Conservation (phyloP, 257 asterid genomes). For the Agastache rugosa region DNA sequence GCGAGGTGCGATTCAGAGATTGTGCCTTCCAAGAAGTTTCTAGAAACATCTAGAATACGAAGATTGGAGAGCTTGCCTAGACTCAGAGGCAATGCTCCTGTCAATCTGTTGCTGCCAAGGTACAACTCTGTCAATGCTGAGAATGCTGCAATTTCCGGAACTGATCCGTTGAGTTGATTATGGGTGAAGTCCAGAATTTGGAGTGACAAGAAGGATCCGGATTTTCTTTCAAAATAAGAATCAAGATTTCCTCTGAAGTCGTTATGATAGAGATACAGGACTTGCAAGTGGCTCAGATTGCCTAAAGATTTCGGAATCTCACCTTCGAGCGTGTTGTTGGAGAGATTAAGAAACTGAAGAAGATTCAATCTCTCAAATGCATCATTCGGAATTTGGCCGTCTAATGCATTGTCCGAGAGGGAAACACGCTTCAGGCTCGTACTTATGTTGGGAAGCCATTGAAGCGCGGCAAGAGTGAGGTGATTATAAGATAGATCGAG, state of each 20-base stretch:
- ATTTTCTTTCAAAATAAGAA: background rate
- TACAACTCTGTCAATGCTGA: constrained; percentile 12
- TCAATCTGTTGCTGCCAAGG: background rate
- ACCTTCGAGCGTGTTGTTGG: constrained; percentile 22
- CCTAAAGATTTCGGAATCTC: constrained; percentile 37
- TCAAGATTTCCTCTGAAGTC: constrained; percentile 16
- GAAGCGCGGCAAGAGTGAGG: constrained; percentile 20
- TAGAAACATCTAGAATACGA: background rate
- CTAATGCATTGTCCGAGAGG: constrained; percentile 30
- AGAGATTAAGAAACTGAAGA: constrained; percentile 30
- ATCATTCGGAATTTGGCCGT: constrained; percentile 40
- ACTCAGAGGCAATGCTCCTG: constrained; percentile 14
- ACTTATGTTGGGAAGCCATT: constrained; percentile 31
- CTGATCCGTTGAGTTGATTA: constrained; percentile 35
- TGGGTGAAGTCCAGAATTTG: constrained; percentile 16
- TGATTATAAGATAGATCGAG: constrained; percentile 11
- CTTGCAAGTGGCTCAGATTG: constrained; percentile 25
- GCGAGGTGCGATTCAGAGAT: constrained; percentile 35
- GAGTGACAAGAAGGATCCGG: background rate
- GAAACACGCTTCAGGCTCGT: constrained; percentile 17
- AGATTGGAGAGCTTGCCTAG: constrained; percentile 31
- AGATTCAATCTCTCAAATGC: constrained; percentile 30
- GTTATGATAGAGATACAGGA: background rate
- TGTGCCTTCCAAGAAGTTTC: constrained; percentile 34
- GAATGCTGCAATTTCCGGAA: constrained; percentile 20